phyloP scores from a whole-genome alignment of 1,139 yeast species.

The Taphrina pruni region DNA sequence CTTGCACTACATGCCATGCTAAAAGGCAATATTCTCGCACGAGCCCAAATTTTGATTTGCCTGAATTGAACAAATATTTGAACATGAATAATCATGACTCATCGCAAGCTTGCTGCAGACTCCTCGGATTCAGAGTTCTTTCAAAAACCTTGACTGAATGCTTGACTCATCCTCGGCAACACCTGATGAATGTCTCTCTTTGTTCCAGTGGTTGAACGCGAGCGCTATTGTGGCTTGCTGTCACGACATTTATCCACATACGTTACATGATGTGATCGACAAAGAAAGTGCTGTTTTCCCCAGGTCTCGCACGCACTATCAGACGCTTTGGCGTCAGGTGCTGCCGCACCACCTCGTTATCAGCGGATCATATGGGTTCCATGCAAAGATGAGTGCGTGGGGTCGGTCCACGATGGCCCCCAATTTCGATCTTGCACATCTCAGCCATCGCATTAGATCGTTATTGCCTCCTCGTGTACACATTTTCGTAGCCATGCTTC shows the following conservation, averaged over 20 bases:
- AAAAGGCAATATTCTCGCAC: too few relatives aligned
- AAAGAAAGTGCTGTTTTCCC: not conserved
- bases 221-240: conserved; percentile 2
- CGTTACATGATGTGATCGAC: conserved; percentile 3
- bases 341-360: not conserved
- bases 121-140: too few relatives aligned
- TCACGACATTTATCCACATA: conserved; percentile 1
- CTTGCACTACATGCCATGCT: too few relatives aligned
- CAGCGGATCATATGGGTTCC: too few relatives aligned
- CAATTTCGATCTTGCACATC: not conserved
- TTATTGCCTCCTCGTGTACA: too few relatives aligned
- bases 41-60: too few relatives aligned
- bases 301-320: not conserved
- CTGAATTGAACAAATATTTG: too few relatives aligned
- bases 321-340: not conserved
- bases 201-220: not conserved
- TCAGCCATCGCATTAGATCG: not conserved
- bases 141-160: too few relatives aligned
- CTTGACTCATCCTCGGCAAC: not conserved
- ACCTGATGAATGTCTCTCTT: not conserved
- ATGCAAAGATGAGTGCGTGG: too few relatives aligned
- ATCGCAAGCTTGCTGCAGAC: too few relatives aligned
- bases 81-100: too few relatives aligned
- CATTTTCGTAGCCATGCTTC: not conserved
- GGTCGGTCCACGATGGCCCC: not conserved